Evolutionary conservation across 2,329 filamentous ascomycete species (phyloP), one percentile per base, ranked within the genome.

Genomic region (Nemania sp.): DNA sequence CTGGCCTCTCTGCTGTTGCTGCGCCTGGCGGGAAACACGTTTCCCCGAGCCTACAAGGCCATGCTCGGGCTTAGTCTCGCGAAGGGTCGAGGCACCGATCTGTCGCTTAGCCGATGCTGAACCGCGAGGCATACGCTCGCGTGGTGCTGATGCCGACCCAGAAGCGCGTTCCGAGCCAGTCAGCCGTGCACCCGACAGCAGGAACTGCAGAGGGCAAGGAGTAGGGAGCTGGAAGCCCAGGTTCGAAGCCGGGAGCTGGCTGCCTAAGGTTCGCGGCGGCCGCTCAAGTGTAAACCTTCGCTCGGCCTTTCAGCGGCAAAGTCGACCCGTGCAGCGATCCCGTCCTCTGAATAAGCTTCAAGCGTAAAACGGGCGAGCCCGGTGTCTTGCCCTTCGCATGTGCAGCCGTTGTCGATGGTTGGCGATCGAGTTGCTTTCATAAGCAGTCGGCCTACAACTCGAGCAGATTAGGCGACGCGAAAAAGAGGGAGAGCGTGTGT

Each of bases 51-150:
- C 86, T 80, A 91, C 88, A 72, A 91, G 80, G 69, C 90, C 91
- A 86, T 90, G 91, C 76, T 96, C 91, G 76, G 95, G 88, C 73
- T 88, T 85, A 68, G 80, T 83, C 75, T 87, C 87, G 77, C 85
- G 84, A 72, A 86, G 81, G 76, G 79, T 87, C 70, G 64, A 64
- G 61, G 78, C 78, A 75, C 78, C 79, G 76, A 79, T 77, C 72
- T 83, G 80, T 82, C 81, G 80, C 79, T 84, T 84, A 72, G 76
- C 72, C 71, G 78, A 78, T 71, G 74, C 77, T 66, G 80, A 75
- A 68, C 75, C 78, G 71, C 81, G 81, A 84, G 81, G 80, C 81
- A 84, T 84, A 79, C 79, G 78, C 63, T 68, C 54, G 65, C 61
- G 58, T 61, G 68, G 54, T 67, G 68, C 71, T 72, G 66, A 70